Conservation (phyloP, 2,329 filamentous ascomycete species). For the Colletotrichum melonis region DNA sequence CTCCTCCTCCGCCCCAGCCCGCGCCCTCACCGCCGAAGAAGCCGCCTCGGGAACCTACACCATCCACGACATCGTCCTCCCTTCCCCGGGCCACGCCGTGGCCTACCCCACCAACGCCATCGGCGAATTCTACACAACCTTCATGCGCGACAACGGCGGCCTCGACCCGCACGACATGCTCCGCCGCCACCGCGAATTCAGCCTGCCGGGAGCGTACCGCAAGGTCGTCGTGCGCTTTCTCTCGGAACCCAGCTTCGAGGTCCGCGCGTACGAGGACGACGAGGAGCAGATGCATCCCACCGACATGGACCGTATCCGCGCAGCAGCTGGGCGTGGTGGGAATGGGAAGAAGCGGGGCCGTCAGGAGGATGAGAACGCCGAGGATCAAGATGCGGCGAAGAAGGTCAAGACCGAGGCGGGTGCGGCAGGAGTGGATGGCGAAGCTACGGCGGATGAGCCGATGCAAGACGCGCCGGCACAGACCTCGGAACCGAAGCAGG, state of each 20-base stretch:
- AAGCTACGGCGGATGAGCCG: constrained; percentile 5
- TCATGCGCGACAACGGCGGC: constrained; percentile 86
- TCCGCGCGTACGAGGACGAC: constrained; percentile 76
- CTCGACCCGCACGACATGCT: constrained; percentile 91
- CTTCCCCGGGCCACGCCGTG: constrained; percentile 91
- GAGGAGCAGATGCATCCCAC: constrained; percentile 90
- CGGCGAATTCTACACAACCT: constrained; percentile 83
- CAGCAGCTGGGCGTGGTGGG: constrained; percentile 45
- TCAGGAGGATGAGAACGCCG: constrained; percentile 22
- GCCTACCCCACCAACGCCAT: constrained; percentile 87
- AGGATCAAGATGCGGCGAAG: constrained; percentile 39
- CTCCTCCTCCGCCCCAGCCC: constrained; percentile 74
- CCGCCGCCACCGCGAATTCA: constrained; percentile 86
- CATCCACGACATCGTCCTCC: constrained; percentile 90
- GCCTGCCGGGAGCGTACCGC: constrained; percentile 88
- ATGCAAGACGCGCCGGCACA: constrained; percentile 9
- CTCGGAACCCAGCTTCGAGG: constrained; percentile 69
- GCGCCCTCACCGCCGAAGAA: constrained; percentile 81
- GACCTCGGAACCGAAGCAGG: background rate
- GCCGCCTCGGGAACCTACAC: constrained; percentile 79
- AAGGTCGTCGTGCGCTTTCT: constrained; percentile 82
- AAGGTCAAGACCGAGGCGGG: constrained; percentile 33
- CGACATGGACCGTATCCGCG: constrained; percentile 77
- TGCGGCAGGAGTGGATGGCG: background rate
- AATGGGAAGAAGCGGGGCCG: constrained; percentile 34